Conservation (phyloP, 2,329 filamentous ascomycete species). For the Capronia coronata region DNA sequence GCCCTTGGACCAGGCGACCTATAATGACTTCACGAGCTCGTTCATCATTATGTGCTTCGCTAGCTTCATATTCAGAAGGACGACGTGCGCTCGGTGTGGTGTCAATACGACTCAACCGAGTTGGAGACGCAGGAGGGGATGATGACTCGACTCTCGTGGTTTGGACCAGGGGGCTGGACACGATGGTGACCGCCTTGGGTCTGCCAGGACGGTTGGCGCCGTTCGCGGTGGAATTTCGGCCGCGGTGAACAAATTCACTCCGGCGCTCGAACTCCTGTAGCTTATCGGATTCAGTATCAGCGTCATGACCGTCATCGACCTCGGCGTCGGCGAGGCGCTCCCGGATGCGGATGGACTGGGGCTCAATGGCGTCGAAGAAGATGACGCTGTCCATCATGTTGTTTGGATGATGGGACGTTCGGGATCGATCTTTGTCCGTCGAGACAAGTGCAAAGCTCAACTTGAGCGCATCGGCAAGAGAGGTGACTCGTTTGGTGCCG, state of each 20-base stretch:
- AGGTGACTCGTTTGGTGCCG: conserved; percentile 94
- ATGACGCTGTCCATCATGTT: conserved; percentile 76
- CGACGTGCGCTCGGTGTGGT: conserved; percentile 37
- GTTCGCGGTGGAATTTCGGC: conserved; percentile 4
- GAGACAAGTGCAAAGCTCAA: conserved; percentile 97
- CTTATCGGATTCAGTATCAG: conserved; percentile 31
- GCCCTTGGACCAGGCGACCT: conserved; percentile 82
- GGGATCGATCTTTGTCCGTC: conserved; percentile 58
- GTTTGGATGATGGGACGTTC: conserved; percentile 37
- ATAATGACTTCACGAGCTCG: conserved; percentile 85
- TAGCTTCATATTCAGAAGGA: conserved; percentile 40
- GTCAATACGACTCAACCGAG: conserved; percentile 34
- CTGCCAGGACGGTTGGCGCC: conserved; percentile 14
- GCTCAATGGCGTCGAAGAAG: conserved; percentile 57
- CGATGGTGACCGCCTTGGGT: conserved; percentile 26
- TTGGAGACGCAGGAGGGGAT: conserved; percentile 29
- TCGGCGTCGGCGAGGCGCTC: conserved; percentile 19
- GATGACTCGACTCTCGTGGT: conserved; percentile 24
- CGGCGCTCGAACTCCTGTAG: conserved; percentile 1
- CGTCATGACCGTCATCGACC: conserved; percentile 29
- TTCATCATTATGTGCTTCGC: conserved; percentile 64
- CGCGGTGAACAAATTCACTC: conserved; percentile 9
- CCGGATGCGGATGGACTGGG: conserved; percentile 32
- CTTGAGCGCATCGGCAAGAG: conserved; percentile 88
- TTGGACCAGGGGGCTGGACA: conserved; percentile 29